Percentiles rank a stretch among this genome's conserved stretches.
Evolutionary conservation across 164 flowering plant genomes (phyloP).

Genomic region (Stephania cephalantha): DNA sequence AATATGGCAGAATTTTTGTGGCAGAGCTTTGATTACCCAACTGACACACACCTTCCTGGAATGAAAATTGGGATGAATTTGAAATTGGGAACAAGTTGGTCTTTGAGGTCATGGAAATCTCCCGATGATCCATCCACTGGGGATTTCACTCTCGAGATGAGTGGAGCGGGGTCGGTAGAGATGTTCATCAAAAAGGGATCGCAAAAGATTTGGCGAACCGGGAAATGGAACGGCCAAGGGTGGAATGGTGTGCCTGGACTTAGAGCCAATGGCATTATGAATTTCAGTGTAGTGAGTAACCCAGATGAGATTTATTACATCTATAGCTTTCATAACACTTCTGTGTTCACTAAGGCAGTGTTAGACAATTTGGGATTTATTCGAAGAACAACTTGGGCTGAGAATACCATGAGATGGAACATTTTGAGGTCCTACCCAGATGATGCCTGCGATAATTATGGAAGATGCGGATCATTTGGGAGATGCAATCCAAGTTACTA

Average conservation of each 20-base stretch:
- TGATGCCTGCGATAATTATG: slow-evolving; percentile 1
- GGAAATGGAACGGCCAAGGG: slow-evolving; percentile 16
- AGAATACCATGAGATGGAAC: neutral
- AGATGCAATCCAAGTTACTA: neutral
- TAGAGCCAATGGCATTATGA: neutral
- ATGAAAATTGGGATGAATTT: slow-evolving; percentile 30
- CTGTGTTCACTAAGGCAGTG: too few species aligned
- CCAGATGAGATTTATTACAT: too few species aligned
- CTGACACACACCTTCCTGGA: neutral
- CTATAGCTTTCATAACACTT: too few species aligned
- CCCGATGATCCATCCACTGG: slow-evolving; percentile 16
- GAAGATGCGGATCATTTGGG: slow-evolving; percentile 2
- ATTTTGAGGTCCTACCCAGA: neutral
- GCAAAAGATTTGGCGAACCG: slow-evolving; percentile 14
- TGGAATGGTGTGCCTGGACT: slow-evolving; percentile 21
- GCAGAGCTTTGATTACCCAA: slow-evolving; percentile 3
- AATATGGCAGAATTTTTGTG: neutral
- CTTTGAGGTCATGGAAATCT: slow-evolving; percentile 25
- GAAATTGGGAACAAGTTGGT: slow-evolving; percentile 28
- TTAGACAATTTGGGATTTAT: neutral
- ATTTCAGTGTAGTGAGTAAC: neutral
- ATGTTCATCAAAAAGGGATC: slow-evolving; percentile 14
- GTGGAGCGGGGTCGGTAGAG: slow-evolving; percentile 25
- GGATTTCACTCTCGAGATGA: slow-evolving; percentile 14
- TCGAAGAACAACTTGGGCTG: neutral